Percentiles rank a stretch among this genome's conserved stretches.
Conservation (phyloP, 805 yeast species). For the Suhomyces sp. region DNA sequence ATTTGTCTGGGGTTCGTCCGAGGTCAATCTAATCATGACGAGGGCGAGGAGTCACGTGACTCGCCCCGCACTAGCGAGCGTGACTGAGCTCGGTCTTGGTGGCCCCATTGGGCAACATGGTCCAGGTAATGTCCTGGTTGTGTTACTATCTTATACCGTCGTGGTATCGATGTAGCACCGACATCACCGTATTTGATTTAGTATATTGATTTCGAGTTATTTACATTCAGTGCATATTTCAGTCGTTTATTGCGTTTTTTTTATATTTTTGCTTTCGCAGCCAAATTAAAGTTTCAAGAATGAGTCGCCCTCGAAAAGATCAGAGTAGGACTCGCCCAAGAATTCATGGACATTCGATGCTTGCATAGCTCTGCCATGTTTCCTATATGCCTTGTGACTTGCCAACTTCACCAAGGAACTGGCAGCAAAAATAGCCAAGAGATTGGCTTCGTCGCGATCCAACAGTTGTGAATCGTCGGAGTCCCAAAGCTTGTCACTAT, state of each 20-base stretch:
- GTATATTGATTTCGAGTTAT: neutral
- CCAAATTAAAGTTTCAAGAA: constrained; percentile 3
- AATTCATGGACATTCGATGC: constrained; percentile 75
- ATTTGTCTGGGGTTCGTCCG: neutral
- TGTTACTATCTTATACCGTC: neutral
- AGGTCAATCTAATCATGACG: neutral
- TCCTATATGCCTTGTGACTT: constrained; percentile 58
- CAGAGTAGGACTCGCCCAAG: constrained; percentile 62
- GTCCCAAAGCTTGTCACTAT: constrained; percentile 56
- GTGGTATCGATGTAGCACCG: neutral
- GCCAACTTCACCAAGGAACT: constrained; percentile 64
- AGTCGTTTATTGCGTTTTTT: neutral
- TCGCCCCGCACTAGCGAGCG: neutral
- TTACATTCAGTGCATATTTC: neutral
- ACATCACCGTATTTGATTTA: neutral
- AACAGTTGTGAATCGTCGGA: constrained; percentile 1
- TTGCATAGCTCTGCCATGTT: constrained; percentile 74
- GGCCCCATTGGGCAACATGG: neutral
- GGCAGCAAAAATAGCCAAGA: constrained; percentile 72
- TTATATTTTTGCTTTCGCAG: neutral
- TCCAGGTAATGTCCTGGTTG: neutral
- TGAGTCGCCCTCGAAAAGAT: constrained; percentile 23
- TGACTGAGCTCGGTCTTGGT: neutral
- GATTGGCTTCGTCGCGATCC: constrained; percentile 19
- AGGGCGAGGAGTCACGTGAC: neutral